Conservation (phyloP, 140 eudicot species). For the Flaveria floridana region DNA sequence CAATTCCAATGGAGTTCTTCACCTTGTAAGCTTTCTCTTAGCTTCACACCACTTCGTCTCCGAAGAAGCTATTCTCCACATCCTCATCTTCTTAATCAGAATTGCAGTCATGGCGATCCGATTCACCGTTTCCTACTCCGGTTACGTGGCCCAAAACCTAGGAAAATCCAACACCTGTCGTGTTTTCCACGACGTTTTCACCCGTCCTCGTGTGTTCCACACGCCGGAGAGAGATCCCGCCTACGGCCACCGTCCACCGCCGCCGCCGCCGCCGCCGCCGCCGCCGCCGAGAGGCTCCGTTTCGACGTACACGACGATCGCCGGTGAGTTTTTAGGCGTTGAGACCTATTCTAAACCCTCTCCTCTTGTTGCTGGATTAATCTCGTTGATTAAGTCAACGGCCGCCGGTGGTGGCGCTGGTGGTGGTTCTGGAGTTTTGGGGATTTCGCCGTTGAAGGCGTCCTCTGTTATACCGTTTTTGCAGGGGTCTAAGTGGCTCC, state of each 20-base stretch:
- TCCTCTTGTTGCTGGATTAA: constrained; percentile 50
- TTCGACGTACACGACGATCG: constrained; percentile 39
- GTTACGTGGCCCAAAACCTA: constrained; percentile 58
- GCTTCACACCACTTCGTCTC: constrained; percentile 17
- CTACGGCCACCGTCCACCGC: constrained; percentile 13
- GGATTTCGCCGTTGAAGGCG: constrained; percentile 55
- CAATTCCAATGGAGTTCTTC: constrained; percentile 40
- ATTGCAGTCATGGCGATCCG: constrained; percentile 68
- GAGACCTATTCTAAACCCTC: constrained; percentile 32
- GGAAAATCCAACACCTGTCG: constrained; percentile 43
- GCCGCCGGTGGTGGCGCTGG: constrained; percentile 24
- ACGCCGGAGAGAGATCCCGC: constrained; percentile 32
- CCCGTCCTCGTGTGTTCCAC: constrained; percentile 39
- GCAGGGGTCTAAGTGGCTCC: constrained; percentile 79
- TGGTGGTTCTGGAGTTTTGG: constrained; percentile 39
- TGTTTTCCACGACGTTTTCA: constrained; percentile 45
- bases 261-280: neutral
- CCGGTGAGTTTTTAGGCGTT: constrained; percentile 41
- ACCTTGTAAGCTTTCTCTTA: constrained; percentile 30
- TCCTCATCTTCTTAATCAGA: constrained; percentile 37
- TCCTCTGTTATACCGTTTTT: constrained; percentile 56
- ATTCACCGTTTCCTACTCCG: constrained; percentile 66
- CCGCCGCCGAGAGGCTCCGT: neutral
- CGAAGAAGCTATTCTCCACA: constrained; percentile 38
- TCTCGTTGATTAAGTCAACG: constrained; percentile 52